A percentile compares a stretch with the other conserved stretches of the same genome.
Evolutionary conservation across 441 rosid species (phyloP).

Genomic region (Manihot esculenta): DNA sequence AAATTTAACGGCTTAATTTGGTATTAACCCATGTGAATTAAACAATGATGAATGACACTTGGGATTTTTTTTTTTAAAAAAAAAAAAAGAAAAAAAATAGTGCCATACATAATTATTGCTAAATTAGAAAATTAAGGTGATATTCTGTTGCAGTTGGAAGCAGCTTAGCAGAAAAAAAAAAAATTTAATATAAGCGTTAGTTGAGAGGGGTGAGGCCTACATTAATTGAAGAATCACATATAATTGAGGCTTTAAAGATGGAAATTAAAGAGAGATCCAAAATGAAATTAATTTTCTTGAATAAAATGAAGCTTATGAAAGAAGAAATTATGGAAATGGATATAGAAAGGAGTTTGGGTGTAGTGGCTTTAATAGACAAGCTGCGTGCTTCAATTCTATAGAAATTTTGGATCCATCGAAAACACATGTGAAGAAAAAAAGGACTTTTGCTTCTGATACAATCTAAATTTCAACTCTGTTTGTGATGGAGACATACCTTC

Average conservation of each 20-base stretch:
- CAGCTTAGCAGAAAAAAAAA: no score
- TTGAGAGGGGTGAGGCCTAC: conserved; percentile 11
- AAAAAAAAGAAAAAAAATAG: no score
- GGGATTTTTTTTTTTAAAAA: no score
- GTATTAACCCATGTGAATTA: no score
- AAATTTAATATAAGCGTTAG: background rate
- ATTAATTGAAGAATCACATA: conserved; percentile 4
- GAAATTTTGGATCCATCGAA: conserved; percentile 26
- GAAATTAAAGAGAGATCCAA: background rate
- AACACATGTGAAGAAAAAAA: conserved; percentile 23
- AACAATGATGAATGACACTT: no score
- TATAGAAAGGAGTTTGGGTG: conserved; percentile 36
- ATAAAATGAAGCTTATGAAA: conserved; percentile 20
- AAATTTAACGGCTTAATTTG: no score
- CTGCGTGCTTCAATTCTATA: conserved; percentile 32
- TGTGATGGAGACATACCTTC: conserved; percentile 21
- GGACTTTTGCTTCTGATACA: conserved; percentile 29
- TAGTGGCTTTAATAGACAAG: conserved; percentile 49
- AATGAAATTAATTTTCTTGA: background rate
- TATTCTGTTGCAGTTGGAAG: no score
- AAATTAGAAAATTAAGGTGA: no score
- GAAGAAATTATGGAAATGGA: conserved; percentile 29
- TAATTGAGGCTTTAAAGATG: conserved; percentile 3
- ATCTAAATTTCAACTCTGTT: conserved; percentile 17
- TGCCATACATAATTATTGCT: no score